Percentiles rank a stretch among this genome's conserved stretches.
Conservation (phyloP, 78 protist genomes). For the Monosiga brevicollis region DNA sequence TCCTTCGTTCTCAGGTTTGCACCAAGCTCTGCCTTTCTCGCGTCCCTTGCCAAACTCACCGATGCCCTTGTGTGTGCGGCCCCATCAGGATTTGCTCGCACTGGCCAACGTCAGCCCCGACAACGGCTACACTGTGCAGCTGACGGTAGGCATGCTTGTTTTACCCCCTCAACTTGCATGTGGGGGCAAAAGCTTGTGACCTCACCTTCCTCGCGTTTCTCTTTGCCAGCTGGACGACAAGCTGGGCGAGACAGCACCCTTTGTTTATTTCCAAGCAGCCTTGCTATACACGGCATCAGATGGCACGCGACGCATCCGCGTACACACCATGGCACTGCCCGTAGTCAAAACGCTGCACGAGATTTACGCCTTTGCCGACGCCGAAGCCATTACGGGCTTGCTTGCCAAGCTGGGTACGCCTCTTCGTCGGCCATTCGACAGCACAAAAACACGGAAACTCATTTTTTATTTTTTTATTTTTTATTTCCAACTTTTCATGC, state of each 20-base stretch:
- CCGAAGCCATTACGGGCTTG: background rate
- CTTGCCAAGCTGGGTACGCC: conserved; percentile 14
- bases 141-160: background rate
- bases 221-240: background rate
- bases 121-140: conserved; percentile 18
- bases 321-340: conserved; percentile 23
- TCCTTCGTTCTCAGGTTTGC: conserved; percentile 4
- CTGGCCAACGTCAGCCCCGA: conserved; percentile 24
- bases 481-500: background rate
- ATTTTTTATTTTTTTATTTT: background rate
- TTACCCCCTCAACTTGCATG: no score
- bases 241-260: background rate
- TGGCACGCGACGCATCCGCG: conserved; percentile 40
- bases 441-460: no score
- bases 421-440: no score
- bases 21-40: background rate
- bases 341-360: background rate
- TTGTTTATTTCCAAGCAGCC: background rate
- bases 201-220: no score
- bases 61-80: background rate
- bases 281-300: background rate
- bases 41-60: background rate
- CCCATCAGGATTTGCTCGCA: conserved; percentile 18
- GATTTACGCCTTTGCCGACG: background rate
- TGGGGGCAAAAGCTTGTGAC: no score